These are phyloP conservation scores for Kalmusia sp. DNA, from an alignment of 2,329 filamentous ascomycete genomes.

Conservation along the genomic window DNA sequence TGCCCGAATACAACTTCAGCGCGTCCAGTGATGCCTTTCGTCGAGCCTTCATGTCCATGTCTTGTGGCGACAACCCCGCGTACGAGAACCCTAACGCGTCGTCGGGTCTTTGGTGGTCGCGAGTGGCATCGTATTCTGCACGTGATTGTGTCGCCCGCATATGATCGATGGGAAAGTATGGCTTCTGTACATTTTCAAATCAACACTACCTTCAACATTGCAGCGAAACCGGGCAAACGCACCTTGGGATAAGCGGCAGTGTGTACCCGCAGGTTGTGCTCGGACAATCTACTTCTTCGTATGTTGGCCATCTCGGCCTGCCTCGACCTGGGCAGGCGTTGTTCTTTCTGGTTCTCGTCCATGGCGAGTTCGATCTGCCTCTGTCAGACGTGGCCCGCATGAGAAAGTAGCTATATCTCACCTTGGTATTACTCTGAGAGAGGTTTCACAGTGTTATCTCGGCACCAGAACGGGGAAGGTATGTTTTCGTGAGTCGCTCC, in stretches of 20 bases:
- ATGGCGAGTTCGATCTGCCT: not conserved
- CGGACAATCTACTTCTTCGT: conserved; percentile 25
- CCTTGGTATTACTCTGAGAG: not conserved
- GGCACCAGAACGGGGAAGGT: too few species aligned
- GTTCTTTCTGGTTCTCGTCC: not conserved
- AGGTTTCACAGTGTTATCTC: too few species aligned
- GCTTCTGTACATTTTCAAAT: conserved; percentile 15
- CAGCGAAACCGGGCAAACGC: not conserved
- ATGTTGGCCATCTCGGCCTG: not conserved
- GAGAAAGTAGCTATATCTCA: not conserved
- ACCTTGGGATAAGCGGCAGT: conserved; percentile 34
- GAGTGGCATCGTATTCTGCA: conserved; percentile 20
- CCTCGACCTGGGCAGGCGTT: not conserved
- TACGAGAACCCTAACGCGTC: conserved; percentile 31
- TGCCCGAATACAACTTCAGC: conserved; percentile 40
- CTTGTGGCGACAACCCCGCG: conserved; percentile 23
- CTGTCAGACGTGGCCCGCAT: not conserved
- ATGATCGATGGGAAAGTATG: conserved; percentile 15
- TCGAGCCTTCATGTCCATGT: conserved; percentile 27
- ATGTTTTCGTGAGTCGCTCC: not conserved
- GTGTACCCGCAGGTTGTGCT: conserved; percentile 41
- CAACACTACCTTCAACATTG: conserved; percentile 18
- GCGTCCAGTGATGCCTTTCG: conserved; percentile 36
- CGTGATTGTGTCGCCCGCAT: conserved; percentile 23
- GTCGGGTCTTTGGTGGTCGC: conserved; percentile 23